Evolutionary conservation across 2,329 filamentous ascomycete species (phyloP).

Genomic region (Aspergillus proliferans): DNA sequence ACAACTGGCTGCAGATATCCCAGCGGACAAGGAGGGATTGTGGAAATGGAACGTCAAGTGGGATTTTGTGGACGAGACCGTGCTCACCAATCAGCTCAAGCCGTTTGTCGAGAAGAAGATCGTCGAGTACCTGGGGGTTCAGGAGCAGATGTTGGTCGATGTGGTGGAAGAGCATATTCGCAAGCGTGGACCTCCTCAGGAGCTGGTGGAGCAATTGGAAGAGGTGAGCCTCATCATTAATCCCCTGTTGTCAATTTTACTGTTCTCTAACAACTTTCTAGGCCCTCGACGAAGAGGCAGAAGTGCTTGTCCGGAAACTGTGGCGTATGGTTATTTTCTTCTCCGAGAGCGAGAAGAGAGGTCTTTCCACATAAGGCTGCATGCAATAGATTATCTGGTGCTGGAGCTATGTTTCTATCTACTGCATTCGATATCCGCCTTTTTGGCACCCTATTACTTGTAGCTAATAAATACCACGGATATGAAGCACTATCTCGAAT

Average conservation of each 20-base stretch:
- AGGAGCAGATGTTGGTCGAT: constrained; percentile 92
- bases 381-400: not conserved
- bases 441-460: not conserved
- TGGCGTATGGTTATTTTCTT: constrained; percentile 99
- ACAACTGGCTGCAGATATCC: constrained; percentile 82
- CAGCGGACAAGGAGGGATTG: constrained; percentile 73
- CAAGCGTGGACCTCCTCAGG: constrained; percentile 66
- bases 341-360: constrained; percentile 86
- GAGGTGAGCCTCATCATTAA: constrained; percentile 53
- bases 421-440: not conserved
- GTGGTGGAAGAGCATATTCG: constrained; percentile 83
- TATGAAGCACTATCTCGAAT: not conserved
- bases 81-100: constrained; percentile 77
- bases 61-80: constrained; percentile 76
- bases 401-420: not conserved
- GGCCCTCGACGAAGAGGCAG: constrained; percentile 90
- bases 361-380: constrained; percentile 59
- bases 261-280: constrained; percentile 38
- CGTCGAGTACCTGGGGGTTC: constrained; percentile 89
- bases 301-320: constrained; percentile 88
- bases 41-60: constrained; percentile 93
- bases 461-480: not conserved
- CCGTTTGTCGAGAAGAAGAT: constrained; percentile 98
- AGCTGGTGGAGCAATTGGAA: constrained; percentile 76
- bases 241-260: not conserved